phyloP scores from a whole-genome alignment of 2,329 filamentous ascomycete species.

The Pseudocercospora musae region DNA sequence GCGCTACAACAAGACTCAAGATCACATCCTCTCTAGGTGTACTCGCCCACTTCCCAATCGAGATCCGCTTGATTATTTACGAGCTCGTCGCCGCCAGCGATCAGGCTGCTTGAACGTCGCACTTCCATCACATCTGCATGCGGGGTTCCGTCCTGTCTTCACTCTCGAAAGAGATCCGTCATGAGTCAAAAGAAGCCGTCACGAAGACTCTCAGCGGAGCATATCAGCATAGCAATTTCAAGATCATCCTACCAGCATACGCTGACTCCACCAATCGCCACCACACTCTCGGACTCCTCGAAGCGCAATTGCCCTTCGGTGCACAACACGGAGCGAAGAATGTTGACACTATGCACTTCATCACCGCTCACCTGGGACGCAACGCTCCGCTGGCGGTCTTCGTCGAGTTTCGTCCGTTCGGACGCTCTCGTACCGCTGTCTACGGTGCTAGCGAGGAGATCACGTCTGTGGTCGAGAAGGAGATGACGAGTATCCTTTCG shows the following conservation, averaged over 20 bases:
- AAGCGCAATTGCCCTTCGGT: background rate
- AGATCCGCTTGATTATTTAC: background rate
- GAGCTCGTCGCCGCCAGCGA: background rate
- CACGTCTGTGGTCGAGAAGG: background rate
- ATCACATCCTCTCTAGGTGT: background rate
- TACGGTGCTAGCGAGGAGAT: background rate
- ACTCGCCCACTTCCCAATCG: background rate
- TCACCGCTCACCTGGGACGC: background rate
- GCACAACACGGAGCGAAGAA: background rate
- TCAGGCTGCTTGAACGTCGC: background rate
- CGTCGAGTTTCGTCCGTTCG: background rate
- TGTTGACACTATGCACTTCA: background rate
- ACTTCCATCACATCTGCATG: background rate
- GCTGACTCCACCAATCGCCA: too few species aligned
- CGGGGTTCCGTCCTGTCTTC: background rate
- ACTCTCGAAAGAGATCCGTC: too few species aligned
- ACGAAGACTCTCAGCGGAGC: too few species aligned
- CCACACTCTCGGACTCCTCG: background rate
- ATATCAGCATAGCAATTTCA: too few species aligned
- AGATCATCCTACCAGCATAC: too few species aligned
- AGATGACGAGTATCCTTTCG: background rate
- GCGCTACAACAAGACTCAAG: background rate
- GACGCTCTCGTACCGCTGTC: background rate
- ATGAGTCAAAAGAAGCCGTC: too few species aligned
- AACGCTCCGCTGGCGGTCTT: background rate